Conservation (phyloP, 495 filamentous ascomycete species). For the Lasiosphaeria miniovina region DNA sequence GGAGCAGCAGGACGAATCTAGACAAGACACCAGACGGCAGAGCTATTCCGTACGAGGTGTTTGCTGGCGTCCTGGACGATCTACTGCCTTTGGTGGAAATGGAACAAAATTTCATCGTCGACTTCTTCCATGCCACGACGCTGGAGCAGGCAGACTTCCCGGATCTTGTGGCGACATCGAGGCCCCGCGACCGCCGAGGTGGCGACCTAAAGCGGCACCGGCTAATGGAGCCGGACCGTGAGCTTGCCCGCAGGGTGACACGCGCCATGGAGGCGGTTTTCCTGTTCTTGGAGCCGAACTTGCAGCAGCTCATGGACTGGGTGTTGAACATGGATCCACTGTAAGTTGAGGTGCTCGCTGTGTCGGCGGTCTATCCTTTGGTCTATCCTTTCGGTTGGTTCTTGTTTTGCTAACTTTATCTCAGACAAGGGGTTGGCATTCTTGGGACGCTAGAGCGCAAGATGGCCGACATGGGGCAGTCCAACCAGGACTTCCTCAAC, state of each 20-base stretch:
- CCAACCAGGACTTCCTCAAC: conserved; percentile 86
- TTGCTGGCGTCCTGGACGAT: conserved; percentile 74
- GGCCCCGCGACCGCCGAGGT: conserved; percentile 63
- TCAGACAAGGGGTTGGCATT: conserved; percentile 83
- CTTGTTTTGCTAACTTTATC: conserved; percentile 14
- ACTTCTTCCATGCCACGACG: conserved; percentile 88
- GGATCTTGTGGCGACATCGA: conserved; percentile 64
- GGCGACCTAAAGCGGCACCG: conserved; percentile 68
- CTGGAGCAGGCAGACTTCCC: conserved; percentile 73
- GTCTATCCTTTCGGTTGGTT: not conserved
- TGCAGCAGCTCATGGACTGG: conserved; percentile 85
- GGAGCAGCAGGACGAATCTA: conserved; percentile 50
- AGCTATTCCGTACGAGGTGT: conserved; percentile 76
- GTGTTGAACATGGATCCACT: conserved; percentile 73
- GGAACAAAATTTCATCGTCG: conserved; percentile 92
- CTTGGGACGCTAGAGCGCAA: conserved; percentile 75
- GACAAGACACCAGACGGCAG: conserved; percentile 67
- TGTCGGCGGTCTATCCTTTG: not conserved
- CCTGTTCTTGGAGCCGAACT: conserved; percentile 71
- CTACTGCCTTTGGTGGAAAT: conserved; percentile 73
- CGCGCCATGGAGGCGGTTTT: conserved; percentile 86
- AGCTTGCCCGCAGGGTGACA: conserved; percentile 72
- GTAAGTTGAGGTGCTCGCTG: conserved; percentile 48
- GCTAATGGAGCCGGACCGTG: conserved; percentile 79
- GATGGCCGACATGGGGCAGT: conserved; percentile 73